A percentile compares a stretch with the other conserved stretches of the same genome.
Evolutionary conservation across 23 red algal genomes (phyloP).

Genomic region (Porphyridium purpureum): DNA sequence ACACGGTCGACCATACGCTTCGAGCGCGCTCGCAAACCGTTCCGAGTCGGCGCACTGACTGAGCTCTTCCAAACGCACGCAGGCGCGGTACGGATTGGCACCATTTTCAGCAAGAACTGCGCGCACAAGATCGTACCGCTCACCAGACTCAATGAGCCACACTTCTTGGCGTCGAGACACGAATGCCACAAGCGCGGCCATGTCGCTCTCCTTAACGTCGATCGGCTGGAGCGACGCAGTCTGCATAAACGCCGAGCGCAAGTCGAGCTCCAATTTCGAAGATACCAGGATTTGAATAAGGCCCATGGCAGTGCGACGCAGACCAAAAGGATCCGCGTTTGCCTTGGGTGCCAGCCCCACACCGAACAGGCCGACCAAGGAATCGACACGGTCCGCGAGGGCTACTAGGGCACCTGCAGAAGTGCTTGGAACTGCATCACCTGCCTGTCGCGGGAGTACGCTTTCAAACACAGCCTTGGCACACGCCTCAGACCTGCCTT

Average conservation of each 20-base stretch:
- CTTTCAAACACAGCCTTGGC: constrained; percentile 63
- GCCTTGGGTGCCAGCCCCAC: constrained; percentile 74
- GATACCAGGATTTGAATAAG: constrained; percentile 49
- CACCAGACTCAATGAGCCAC: constrained; percentile 28
- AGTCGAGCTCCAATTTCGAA: constrained; percentile 14
- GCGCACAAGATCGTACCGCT: constrained; percentile 45
- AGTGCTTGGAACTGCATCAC: constrained; percentile 43
- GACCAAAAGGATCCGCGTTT: constrained; percentile 70
- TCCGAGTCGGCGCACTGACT: constrained; percentile 3
- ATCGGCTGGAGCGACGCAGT: constrained; percentile 8
- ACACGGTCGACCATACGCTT: constrained; percentile 27
- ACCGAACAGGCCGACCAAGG: constrained; percentile 72
- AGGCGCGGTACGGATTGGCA: not conserved
- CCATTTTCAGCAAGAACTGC: constrained; percentile 23
- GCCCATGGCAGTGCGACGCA: constrained; percentile 73
- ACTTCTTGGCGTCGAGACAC: constrained; percentile 32
- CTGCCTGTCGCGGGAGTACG: constrained; percentile 48
- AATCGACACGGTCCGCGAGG: constrained; percentile 80
- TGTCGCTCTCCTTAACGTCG: constrained; percentile 1
- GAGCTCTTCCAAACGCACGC: not conserved
- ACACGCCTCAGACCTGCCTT: constrained; percentile 22
- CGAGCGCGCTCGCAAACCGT: constrained; percentile 23
- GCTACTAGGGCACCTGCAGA: constrained; percentile 27
- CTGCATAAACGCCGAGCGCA: constrained; percentile 7
- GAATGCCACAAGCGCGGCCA: constrained; percentile 22